Evolutionary conservation across 1,284 basidiomycete genomes (phyloP).

Genomic region (Phenoliferia sp.): DNA sequence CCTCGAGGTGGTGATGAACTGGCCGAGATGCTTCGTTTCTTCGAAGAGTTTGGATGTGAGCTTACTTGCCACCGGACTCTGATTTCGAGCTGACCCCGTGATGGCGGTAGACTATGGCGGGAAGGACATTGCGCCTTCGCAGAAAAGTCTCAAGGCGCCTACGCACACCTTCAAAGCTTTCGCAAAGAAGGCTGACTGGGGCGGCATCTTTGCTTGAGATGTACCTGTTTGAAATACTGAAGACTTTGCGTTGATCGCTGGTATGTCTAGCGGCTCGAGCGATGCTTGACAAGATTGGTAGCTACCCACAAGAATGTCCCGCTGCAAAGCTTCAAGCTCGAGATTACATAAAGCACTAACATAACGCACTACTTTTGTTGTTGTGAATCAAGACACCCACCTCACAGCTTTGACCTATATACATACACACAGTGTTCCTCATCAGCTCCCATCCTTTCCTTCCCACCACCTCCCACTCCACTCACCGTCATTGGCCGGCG

Average conservation of each 20-base stretch:
- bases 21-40: conserved; percentile 2
- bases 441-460: not conserved
- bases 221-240: too few species aligned
- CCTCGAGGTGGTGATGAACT: not conserved
- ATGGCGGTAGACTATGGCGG: not conserved
- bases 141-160: not conserved
- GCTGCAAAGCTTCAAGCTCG: conserved; percentile 2
- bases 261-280: too few species aligned
- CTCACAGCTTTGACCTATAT: conserved; percentile 7
- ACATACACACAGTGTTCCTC: not conserved
- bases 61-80: not conserved
- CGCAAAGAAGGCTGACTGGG: not conserved
- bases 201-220: not conserved
- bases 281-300: too few species aligned
- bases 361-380: not conserved
- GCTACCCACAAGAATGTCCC: not conserved
- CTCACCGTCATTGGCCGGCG: conserved; percentile 7
- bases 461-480: not conserved
- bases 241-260: too few species aligned
- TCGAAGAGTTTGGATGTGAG: conserved; percentile 9
- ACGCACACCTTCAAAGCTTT: not conserved
- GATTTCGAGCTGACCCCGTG: not conserved
- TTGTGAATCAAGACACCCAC: not conserved
- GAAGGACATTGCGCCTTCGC: not conserved
- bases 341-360: not conserved